Evolutionary conservation across 768 basidiomycete genomes (phyloP).

Genomic region (Filobasidium wieringae): DNA sequence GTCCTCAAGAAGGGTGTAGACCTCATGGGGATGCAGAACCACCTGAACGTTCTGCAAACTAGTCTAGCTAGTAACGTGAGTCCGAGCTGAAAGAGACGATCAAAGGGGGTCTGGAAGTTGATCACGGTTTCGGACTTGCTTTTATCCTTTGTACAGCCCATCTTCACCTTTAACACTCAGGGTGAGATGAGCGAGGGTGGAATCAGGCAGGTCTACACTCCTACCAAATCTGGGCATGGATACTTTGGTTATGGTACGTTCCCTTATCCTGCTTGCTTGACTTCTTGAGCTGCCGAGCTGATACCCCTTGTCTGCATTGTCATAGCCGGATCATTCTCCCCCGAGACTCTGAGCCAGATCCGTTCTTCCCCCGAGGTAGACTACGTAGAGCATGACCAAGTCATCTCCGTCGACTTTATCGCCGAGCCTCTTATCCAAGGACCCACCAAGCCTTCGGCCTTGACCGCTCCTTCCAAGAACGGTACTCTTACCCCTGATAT

Average conservation of each 20-base stretch:
- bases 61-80: conserved; percentile 47
- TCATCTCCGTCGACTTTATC: conserved; percentile 47
- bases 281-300: neutral
- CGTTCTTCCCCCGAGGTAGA: conserved; percentile 77
- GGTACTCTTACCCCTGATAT: too few species aligned
- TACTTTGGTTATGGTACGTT: conserved; percentile 45
- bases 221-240: conserved; percentile 50
- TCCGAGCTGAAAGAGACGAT: conserved; percentile 4
- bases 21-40: conserved; percentile 48
- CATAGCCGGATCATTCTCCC: conserved; percentile 63
- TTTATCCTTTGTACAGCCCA: conserved; percentile 21
- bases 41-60: conserved; percentile 64
- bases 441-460: neutral
- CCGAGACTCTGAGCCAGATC: conserved; percentile 59
- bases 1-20: conserved; percentile 64
- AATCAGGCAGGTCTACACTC: conserved; percentile 58
- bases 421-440: neutral
- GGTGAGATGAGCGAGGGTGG: conserved; percentile 21
- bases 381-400: conserved; percentile 85
- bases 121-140: too few species aligned
- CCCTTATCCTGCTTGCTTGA: neutral
- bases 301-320: too few species aligned
- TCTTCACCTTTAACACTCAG: conserved; percentile 18
- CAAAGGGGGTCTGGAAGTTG: neutral
- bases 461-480: conserved; percentile 11